Base-by-base conservation (phyloP, 2,329 filamentous ascomycete genomes). In the Monosporascus sp. region DNA sequence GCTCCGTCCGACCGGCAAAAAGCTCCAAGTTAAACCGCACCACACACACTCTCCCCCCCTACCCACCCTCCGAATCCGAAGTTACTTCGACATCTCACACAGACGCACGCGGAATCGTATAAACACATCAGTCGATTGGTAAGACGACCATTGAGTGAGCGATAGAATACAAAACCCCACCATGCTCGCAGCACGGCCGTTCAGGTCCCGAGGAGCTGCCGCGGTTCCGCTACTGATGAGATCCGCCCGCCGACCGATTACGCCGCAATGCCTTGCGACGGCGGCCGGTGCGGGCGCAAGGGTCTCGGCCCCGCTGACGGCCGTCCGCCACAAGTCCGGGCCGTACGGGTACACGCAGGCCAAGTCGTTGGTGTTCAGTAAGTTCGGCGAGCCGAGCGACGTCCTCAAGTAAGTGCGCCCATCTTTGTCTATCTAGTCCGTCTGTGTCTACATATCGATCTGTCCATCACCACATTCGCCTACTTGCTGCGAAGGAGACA, bases 291-390 rank as follows among this genome's bases (percentile, higher is more conserved):
- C 14, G 5, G 14, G 22, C 5, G 14, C 53, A 22, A 60, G 19
- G 55, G 50, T 52, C 52, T 47, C 52, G 37, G 41, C 51, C 51
- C 56, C 60, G 48, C 60, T 59, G 51, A 60, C 59, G 44, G 58
- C 68, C 19, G 67, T 71, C 51, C 77, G 81, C 45, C 66, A 68
- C 68, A 82, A 81, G 65, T 84, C 81, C 4, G 81, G 80, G 0
- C 81, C 82, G 0, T 92, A 90, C 68, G 89, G 89, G 64, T 94
- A 94, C 73, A 89, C 88, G 43, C 89, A 93, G 72, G 86, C 89
- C 59, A 92, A 91, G 75, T 82, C 87, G n/a, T 82, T 94, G 60
- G 84, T 89, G 47, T 91, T 89, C 70, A 82, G 82, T 41, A 78
- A 86, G 56, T 84, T 86, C 66, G 89, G 90, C 67, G 88, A 92